Evolutionary conservation across 2,329 filamentous ascomycete genomes (phyloP), one percentile per base, ranked within the genome.

Genomic region (Passalora sequoiae): DNA sequence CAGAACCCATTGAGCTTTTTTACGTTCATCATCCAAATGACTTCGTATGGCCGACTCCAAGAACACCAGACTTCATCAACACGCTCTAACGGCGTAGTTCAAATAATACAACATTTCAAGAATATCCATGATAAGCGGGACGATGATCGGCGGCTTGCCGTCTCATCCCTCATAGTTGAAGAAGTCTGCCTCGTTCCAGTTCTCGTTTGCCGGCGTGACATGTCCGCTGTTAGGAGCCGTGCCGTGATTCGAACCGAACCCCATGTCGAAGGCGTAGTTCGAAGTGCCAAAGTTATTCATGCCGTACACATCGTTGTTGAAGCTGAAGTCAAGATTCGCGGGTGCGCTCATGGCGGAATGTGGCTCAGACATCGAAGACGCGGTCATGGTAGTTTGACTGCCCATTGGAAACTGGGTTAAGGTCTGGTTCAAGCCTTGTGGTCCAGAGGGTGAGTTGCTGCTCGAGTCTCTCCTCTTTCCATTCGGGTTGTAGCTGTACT

Each of bases 391-490:
- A 15, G n/a, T 20, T 13, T 30, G 16, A 31, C 24, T 36, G 19
- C 33, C 33, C 33, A 36, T 36, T n/a, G 33, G 33, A 20, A 36
- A 36, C 20, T 36, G 33, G 39, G 48, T 40, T 17, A 29, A 31
- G 4, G 53, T 55, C 38, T 53, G 53, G 16, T 54, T 38, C 33
- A 55, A 24, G 13, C 50, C 50, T 12, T 35, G 36, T 15, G 28
- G 29, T 21, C 25, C n/a, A 33, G 38, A 17, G 15, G 45, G 27
- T n/a, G 25, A 36, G 31, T 28, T 21, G 21, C 20, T 25, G n/a
- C 25, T 28, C 6, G 24, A 31, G n/a, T 43, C 69, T 42, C 66
- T 60, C 3, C 69, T 66, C 38, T 51, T 53, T 22, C 41, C 40
- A 10, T 53, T 55, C 1, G 50, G 50, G 16, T 54, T 51, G 49